A percentile compares a stretch with the other conserved stretches of the same genome.
phyloP scores from a whole-genome alignment of 148 eudicot genomes.

The Cornus controversa region DNA sequence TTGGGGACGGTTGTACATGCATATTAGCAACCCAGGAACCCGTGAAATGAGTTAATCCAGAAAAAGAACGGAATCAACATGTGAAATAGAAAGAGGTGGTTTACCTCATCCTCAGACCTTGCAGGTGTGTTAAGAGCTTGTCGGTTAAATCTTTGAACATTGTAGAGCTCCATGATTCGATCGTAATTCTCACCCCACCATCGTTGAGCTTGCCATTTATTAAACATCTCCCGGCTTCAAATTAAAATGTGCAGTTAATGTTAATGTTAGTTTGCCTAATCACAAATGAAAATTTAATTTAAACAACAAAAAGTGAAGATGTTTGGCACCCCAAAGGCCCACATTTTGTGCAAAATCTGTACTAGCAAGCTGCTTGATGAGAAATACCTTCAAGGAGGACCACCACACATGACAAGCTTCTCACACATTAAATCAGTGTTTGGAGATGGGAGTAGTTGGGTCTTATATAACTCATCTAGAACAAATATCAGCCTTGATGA shows the following conservation, averaged over 20 bases:
- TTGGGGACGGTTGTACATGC: too few species aligned
- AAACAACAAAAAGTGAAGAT: neutral
- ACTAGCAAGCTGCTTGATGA: neutral
- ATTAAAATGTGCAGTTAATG: slow-evolving; percentile 13
- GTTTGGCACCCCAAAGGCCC: neutral
- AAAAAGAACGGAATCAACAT: neutral
- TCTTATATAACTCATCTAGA: neutral
- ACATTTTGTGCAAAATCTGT: neutral
- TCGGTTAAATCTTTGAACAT: slow-evolving; percentile 91
- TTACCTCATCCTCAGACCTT: slow-evolving; percentile 94
- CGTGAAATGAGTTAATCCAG: neutral
- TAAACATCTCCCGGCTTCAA: slow-evolving; percentile 90
- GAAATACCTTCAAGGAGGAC: neutral
- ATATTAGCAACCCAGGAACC: too few species aligned
- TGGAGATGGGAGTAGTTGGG: slow-evolving; percentile 5
- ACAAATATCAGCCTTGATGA: neutral
- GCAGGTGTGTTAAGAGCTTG: slow-evolving; percentile 91
- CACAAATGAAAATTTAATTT: neutral
- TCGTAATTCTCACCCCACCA: slow-evolving; percentile 99
- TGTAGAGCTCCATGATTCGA: slow-evolving; percentile 95
- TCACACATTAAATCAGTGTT: neutral
- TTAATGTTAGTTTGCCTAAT: slow-evolving; percentile 14
- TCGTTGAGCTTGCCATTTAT: slow-evolving; percentile 98
- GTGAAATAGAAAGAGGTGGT: neutral
- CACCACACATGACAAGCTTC: slow-evolving; percentile 7